Base-by-base conservation (phyloP, 306 rosid genomes). In the Albizia julibrissin region DNA sequence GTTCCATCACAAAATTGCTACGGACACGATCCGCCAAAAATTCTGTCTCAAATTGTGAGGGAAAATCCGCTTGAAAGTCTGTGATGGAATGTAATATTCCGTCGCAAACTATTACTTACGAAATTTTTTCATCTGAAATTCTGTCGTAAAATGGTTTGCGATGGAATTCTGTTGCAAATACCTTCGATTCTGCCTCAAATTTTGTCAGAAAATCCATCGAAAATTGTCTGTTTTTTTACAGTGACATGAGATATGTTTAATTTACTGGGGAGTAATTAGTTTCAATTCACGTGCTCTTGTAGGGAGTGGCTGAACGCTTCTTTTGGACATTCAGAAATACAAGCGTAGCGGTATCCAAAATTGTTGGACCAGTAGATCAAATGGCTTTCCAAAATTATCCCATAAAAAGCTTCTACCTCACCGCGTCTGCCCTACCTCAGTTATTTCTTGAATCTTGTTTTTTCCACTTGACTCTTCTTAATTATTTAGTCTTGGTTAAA, bases 321-420 rank as follows among this genome's bases (percentile, higher is more conserved):
- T 47, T 42, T 11, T 74, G 49, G 50, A 81, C 43, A 19, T 0
- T 73, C 61, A 59, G 33, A 33, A 88, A 87, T 29, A 74, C 91
- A 34, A 90, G 94, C 76, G 33, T 74, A 59, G 37, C 34, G 21
- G 77, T 88, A n/a, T 75, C 94, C 0, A 80, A 83, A 34, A n/a
- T 90, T 84, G 76, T 90, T 37, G 94, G 91, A 3, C 91, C 91
- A 31, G 16, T 46, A 29, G 90, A 90, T 34, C 62, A 86, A 43
- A 42, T 86, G 88, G 64, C 91, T 76, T 10, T 83, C 71, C 68
- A 10, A 16, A 74, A 85, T 70, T 87, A 88, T 58, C 85, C 90
- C 0, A 43, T 78, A 29, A 85, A 87, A 78, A 87, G 88, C 15
- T 2, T 87, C 1, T 87, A 87, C 43, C 80, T 75, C 27, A n/a